Conservation (phyloP, 441 rosid genomes). For the Eutrema salsugineum region DNA sequence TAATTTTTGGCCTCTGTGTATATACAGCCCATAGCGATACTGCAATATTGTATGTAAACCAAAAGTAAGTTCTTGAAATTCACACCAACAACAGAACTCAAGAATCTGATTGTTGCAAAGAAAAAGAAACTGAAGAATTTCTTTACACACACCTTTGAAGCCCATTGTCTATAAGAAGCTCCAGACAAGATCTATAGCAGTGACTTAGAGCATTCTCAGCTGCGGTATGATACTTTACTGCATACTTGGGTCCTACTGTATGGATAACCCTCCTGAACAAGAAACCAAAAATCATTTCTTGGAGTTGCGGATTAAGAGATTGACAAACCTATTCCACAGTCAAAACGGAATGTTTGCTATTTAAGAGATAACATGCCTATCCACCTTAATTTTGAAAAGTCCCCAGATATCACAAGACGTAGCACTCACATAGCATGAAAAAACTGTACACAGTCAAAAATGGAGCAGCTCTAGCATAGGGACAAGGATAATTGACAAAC, state of each 20-base stretch:
- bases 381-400: background rate
- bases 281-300: background rate
- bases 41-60: constrained; percentile 38
- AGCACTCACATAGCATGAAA: background rate
- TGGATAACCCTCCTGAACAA: constrained; percentile 88
- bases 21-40: constrained; percentile 97
- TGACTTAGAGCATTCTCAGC: constrained; percentile 99
- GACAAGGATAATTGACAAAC: background rate
- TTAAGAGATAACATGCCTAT: background rate
- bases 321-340: background rate
- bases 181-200: constrained; percentile 95
- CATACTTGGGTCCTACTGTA: constrained; percentile 99
- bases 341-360: background rate
- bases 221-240: constrained; percentile 97
- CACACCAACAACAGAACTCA: background rate
- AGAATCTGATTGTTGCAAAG: background rate
- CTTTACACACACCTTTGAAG: constrained; percentile 62
- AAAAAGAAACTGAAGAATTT: constrained; percentile 11
- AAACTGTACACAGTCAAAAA: background rate
- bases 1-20: constrained; percentile 93
- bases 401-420: background rate
- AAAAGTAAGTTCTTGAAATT: constrained; percentile 32
- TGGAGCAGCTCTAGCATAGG: constrained; percentile 1
- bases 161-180: constrained; percentile 87
- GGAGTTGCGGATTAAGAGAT: background rate